phyloP scores from a whole-genome alignment of 140 eudicot genomes.

The Stevia rebaudiana region DNA sequence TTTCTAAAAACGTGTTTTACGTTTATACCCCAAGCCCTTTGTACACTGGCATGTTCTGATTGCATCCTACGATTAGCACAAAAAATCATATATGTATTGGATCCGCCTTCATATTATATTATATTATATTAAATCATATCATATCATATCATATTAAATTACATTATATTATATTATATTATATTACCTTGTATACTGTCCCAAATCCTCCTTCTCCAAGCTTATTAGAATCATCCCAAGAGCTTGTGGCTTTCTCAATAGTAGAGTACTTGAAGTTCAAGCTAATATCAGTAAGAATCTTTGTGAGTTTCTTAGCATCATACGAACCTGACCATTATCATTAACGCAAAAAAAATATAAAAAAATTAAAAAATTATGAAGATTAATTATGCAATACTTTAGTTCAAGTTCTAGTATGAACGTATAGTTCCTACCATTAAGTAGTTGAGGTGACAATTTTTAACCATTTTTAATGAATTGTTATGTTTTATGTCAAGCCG shows the following conservation, averaged over 20 bases:
- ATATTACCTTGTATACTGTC: slow-evolving; percentile 61
- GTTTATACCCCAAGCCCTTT: no score
- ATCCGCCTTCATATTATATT: no score
- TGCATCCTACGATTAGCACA: no score
- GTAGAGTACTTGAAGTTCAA: slow-evolving; percentile 78
- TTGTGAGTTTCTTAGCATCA: slow-evolving; percentile 50
- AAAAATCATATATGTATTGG: no score
- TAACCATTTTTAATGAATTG: neutral
- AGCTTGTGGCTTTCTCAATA: slow-evolving; percentile 70
- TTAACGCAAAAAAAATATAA: neutral
- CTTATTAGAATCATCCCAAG: slow-evolving; percentile 63
- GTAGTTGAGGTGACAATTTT: neutral
- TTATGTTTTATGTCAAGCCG: neutral
- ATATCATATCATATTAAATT: no score
- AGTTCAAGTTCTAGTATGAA: neutral
- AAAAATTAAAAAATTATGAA: neutral
- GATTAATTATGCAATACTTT: neutral
- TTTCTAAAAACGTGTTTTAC: no score
- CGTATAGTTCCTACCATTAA: neutral
- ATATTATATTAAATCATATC: no score
- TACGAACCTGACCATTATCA: slow-evolving; percentile 38
- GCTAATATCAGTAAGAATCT: slow-evolving; percentile 69
- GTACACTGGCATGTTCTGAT: no score
- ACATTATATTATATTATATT: no score
- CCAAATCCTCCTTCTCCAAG: slow-evolving; percentile 90